Conservation (phyloP, 805 yeast genomes). For the Kluyveromyces aestuarii region DNA sequence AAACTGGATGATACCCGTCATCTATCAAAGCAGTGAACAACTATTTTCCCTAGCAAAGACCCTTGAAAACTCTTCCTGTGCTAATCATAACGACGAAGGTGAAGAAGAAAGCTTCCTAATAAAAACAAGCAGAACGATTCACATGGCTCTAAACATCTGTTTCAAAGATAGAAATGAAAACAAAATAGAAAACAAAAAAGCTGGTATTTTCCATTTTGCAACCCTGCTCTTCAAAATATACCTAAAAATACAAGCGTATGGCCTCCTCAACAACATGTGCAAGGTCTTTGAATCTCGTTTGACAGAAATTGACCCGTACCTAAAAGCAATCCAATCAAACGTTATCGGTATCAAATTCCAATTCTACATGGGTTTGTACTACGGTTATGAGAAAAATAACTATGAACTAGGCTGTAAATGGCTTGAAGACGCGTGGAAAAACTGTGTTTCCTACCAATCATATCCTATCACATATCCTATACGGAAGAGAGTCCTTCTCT, state of each 20-base stretch:
- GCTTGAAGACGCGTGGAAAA: constrained; percentile 38
- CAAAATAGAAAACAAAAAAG: constrained; percentile 39
- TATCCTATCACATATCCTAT: background rate
- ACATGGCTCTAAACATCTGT: constrained; percentile 66
- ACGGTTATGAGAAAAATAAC: constrained; percentile 52
- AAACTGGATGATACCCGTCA: constrained; percentile 36
- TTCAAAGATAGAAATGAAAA: constrained; percentile 68
- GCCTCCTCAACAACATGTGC: constrained; percentile 66
- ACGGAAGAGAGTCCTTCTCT: background rate
- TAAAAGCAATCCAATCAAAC: background rate
- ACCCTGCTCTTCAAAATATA: constrained; percentile 63
- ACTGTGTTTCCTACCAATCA: constrained; percentile 8
- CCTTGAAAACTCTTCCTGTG: constrained; percentile 5
- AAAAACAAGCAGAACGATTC: constrained; percentile 53
- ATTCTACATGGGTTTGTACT: constrained; percentile 61
- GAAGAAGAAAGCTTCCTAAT: constrained; percentile 32
- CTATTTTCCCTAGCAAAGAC: constrained; percentile 6
- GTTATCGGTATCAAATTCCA: constrained; percentile 37
- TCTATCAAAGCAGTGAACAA: constrained; percentile 16
- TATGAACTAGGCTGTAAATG: constrained; percentile 41
- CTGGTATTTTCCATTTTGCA: constrained; percentile 61
- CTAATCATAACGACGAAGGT: constrained; percentile 14
- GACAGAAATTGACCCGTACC: background rate
- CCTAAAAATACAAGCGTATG: constrained; percentile 54
- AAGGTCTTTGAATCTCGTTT: constrained; percentile 53